phyloP scores from a whole-genome alignment of 257 asterid genomes.

The Scutellaria baicalensis region DNA sequence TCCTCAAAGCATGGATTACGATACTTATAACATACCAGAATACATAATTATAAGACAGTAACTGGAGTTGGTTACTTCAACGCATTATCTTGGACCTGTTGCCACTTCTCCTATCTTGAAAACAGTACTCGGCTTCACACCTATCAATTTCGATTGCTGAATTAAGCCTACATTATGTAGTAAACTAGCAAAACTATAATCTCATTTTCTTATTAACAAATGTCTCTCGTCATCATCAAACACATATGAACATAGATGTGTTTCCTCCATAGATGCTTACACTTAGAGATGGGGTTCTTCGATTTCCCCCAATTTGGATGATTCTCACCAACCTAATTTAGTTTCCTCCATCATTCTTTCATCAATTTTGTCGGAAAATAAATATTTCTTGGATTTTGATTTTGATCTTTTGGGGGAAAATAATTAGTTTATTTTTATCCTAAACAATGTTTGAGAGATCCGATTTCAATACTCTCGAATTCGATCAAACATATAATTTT shows the following conservation, averaged over 20 bases:
- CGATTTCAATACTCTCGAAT: no score
- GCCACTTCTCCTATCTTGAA: conserved; percentile 45
- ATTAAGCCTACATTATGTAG: background rate
- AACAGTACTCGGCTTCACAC: background rate
- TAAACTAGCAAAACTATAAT: background rate
- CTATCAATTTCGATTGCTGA: background rate
- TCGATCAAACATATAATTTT: no score
- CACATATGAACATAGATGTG: no score
- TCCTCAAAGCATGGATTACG: background rate
- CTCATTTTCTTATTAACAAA: background rate
- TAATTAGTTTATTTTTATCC: no score
- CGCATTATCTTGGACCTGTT: conserved; percentile 64
- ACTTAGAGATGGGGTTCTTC: background rate
- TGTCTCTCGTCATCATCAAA: background rate
- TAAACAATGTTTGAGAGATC: no score
- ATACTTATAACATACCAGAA: background rate
- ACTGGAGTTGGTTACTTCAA: conserved; percentile 83
- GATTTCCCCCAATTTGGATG: background rate
- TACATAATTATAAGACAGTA: conserved; percentile 11
- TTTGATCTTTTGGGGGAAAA: no score
- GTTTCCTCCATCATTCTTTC: background rate
- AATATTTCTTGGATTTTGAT: no score
- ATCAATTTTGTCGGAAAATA: no score
- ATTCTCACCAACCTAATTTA: background rate
- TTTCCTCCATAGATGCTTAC: background rate